Evolutionary conservation across 257 asterid species (phyloP), one percentile per base, ranked within the genome.

Genomic region (Fraxinus excelsior): DNA sequence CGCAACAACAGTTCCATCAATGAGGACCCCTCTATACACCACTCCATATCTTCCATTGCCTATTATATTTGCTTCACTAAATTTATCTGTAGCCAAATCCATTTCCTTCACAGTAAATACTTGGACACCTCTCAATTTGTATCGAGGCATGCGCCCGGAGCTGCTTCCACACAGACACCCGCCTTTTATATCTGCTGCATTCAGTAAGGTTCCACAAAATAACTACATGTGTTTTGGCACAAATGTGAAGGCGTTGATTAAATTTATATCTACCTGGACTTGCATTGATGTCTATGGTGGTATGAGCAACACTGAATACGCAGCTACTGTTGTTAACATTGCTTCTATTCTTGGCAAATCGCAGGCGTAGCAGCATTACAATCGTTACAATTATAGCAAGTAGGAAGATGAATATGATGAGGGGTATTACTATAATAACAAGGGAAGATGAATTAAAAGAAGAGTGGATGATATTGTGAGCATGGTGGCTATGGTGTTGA

Each of bases 1-100:
- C 12, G 96, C 97, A 64, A 85, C 91, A 32, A 82, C 77, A 21
- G 94, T 91, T 18, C 93, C 94, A 32, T 93, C 92, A 58, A 81
- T 53, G 7, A 93, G 85, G 69, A 83, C 67, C 29, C 96, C 97
- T 80, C 79, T 80, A 72, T 87, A 90, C 51, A 90, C 93, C 9
- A 78, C 85, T 3, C 87, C 87, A 64, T 78, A 85, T 7, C 83
- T 85, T 35, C 90, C 90, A 70, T 76, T 85, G 14, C 85, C 88
- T 2, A 91, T 84, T 26, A 84, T 76, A 78, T 86, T 89, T 32
- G 80, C 78, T 38, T 89, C 91, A 73, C 75, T 88, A n/a, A 91
- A 90, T n/a, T 79, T 84, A 67, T 87, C 78, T 0, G 97, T 91
- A 5, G 94, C 95, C 18, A 79, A 79, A 31, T 93, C 96, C 16